phyloP scores from a whole-genome alignment of 352 stramenopile species.

The Phytophthora hibernalis region DNA sequence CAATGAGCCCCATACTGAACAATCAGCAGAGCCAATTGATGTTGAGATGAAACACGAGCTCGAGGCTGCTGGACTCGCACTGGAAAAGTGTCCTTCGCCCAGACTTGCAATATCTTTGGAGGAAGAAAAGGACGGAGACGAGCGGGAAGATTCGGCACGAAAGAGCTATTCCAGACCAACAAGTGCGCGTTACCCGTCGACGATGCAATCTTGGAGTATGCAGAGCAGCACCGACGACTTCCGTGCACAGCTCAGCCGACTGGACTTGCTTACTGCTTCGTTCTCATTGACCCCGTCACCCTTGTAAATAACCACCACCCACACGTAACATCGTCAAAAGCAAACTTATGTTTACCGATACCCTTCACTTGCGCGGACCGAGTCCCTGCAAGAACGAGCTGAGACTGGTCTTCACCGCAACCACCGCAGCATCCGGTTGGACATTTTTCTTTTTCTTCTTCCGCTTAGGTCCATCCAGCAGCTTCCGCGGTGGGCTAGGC shows the following conservation, averaged over 20 bases:
- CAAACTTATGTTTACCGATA: conserved; percentile 10
- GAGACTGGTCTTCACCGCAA: conserved; percentile 70
- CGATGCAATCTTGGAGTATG: conserved; percentile 51
- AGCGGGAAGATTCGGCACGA: conserved; percentile 9
- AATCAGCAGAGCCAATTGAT: conserved; percentile 13
- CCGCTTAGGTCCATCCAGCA: conserved; percentile 72
- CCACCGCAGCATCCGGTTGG: conserved; percentile 39
- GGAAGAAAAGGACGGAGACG: neutral
- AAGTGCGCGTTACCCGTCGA: conserved; percentile 46
- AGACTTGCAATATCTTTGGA: conserved; percentile 9
- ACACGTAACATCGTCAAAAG: conserved; percentile 4
- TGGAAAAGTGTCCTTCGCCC: conserved; percentile 30
- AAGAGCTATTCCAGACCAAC: conserved; percentile 38
- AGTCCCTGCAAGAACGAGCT: conserved; percentile 70
- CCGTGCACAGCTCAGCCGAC: conserved; percentile 29
- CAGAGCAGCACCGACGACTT: conserved; percentile 41
- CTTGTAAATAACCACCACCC: conserved; percentile 21
- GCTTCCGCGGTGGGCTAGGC: conserved; percentile 67
- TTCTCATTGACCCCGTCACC: conserved; percentile 31
- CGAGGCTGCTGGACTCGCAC: conserved; percentile 3
- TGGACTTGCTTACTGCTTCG: conserved; percentile 37
- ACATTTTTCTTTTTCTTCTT: conserved; percentile 72
- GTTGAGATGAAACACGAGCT: conserved; percentile 14
- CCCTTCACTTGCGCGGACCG: conserved; percentile 42
- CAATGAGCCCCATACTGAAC: neutral